Percentiles rank a stretch among this genome's conserved stretches.
Conservation (phyloP, 2,329 filamentous ascomycete genomes). For the Aspergillus versicolor region DNA sequence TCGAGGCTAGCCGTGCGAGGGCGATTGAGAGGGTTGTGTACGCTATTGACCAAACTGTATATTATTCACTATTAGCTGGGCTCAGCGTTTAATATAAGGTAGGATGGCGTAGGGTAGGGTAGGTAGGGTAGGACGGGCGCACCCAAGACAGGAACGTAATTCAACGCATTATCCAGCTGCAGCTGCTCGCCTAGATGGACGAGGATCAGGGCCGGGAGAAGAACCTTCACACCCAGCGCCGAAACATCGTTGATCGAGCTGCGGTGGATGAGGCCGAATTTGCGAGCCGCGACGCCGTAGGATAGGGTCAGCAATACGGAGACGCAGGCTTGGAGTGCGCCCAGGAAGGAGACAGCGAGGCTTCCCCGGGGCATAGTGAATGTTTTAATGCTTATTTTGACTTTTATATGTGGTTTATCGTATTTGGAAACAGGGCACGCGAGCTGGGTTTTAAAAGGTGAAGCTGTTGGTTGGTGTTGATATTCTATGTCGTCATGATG, state of each 20-base stretch:
- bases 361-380: neutral
- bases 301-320: conserved; percentile 55
- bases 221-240: conserved; percentile 52
- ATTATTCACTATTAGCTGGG: neutral
- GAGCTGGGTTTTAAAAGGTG: neutral
- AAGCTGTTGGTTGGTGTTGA: neutral
- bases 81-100: too few relatives aligned
- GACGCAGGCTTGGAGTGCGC: conserved; percentile 55
- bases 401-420: neutral
- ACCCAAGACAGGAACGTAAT: conserved; percentile 52
- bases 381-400: neutral
- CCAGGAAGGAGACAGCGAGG: conserved; percentile 42
- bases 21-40: conserved; percentile 52
- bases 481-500: conserved; percentile 11
- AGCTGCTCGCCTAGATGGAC: conserved; percentile 55
- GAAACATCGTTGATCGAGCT: conserved; percentile 54
- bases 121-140: too few relatives aligned
- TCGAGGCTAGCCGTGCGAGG: conserved; percentile 46
- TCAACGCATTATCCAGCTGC: conserved; percentile 45
- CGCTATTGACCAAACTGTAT: conserved; percentile 50
- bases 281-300: conserved; percentile 52
- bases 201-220: conserved; percentile 55
- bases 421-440: neutral
- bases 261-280: conserved; percentile 50
- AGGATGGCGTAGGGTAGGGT: too few relatives aligned